Percentiles rank a stretch among this genome's conserved stretches.
Conservation (phyloP, 139 green algal genomes). For the Haematococcus lacustris region DNA sequence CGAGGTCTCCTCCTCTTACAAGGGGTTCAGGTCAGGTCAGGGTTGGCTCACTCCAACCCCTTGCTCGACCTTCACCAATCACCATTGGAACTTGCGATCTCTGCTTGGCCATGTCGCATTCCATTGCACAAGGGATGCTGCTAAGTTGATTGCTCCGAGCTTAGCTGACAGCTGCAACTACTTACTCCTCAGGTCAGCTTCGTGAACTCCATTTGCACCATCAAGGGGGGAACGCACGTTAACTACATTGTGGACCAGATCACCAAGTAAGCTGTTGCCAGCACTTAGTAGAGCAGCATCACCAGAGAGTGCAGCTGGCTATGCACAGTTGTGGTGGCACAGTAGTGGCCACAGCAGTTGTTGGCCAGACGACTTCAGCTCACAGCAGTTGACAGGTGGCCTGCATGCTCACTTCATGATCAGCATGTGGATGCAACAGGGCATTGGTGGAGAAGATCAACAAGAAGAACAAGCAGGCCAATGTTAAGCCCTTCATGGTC, state of each 20-base stretch:
- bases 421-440: slow-evolving; percentile 26
- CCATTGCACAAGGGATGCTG: too few species aligned
- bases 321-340: not conserved
- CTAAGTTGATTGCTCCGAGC: too few species aligned
- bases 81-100: too few species aligned
- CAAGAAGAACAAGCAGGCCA: slow-evolving; percentile 93
- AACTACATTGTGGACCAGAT: slow-evolving; percentile 88
- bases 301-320: not conserved
- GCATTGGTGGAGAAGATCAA: slow-evolving; percentile 75
- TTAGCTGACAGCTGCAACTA: not conserved
- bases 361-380: too few species aligned
- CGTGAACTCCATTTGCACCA: slow-evolving; percentile 95
- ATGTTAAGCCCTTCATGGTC: slow-evolving; percentile 93
- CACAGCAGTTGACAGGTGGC: too few species aligned
- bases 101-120: too few species aligned
- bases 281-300: not conserved
- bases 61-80: too few species aligned
- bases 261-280: slow-evolving; percentile 43
- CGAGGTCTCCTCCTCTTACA: too few species aligned
- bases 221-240: slow-evolving; percentile 95
- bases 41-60: too few species aligned
- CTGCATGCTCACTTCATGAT: too few species aligned
- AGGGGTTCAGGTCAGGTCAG: too few species aligned
- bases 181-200: slow-evolving; percentile 81
- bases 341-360: too few species aligned